Evolutionary conservation across 2,329 filamentous ascomycete species (phyloP).

Genomic region (Claviceps pazoutovae): DNA sequence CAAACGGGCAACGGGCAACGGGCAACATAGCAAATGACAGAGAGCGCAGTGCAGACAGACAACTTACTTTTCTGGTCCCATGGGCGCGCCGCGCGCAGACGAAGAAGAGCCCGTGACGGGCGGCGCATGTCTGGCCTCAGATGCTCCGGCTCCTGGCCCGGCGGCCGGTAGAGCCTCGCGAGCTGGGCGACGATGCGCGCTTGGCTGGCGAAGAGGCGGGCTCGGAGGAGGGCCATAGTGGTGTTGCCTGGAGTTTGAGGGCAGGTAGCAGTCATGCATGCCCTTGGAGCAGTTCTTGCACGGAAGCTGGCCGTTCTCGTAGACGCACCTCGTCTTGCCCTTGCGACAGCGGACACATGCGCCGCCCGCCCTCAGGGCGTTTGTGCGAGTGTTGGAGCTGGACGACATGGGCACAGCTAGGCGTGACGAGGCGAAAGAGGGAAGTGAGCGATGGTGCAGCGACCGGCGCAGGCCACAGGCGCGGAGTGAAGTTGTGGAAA

Average conservation of each 20-base stretch:
- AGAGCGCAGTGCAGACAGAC: background rate
- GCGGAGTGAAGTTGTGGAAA: constrained; percentile 1
- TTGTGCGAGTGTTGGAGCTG: constrained; percentile 37
- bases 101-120: constrained; percentile 26
- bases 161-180: constrained; percentile 42
- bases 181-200: constrained; percentile 35
- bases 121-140: constrained; percentile 31
- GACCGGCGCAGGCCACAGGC: background rate
- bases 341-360: constrained; percentile 50
- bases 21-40: background rate
- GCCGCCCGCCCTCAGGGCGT: constrained; percentile 45
- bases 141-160: constrained; percentile 31
- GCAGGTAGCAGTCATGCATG: constrained; percentile 49
- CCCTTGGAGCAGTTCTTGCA: constrained; percentile 52
- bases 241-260: constrained; percentile 45
- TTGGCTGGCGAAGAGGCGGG: constrained; percentile 31
- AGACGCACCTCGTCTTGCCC: constrained; percentile 50
- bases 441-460: background rate
- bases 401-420: constrained; percentile 26
- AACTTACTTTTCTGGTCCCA: constrained; percentile 40
- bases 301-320: constrained; percentile 47
- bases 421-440: background rate
- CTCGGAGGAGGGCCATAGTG: constrained; percentile 38
- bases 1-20: background rate
- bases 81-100: constrained; percentile 32